Evolutionary conservation across 805 yeast genomes (phyloP), one percentile per base, ranked within the genome.

Genomic region (Kregervanrija fluxuum): DNA sequence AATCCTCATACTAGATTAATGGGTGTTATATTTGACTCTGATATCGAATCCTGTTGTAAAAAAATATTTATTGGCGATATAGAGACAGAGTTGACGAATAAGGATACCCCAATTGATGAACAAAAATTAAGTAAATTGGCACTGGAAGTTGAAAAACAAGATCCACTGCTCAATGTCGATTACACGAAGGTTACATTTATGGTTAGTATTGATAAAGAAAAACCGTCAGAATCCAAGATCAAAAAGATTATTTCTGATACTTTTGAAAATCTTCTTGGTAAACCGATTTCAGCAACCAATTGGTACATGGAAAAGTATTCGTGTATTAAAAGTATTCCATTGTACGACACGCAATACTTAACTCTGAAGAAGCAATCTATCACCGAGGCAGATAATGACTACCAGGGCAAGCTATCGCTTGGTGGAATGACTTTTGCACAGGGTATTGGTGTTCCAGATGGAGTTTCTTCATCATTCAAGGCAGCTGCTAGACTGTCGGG

Each of bases 11-110:
- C 81, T 50, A 69, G 75, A 14, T 64, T 89, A 12, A 67, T 91
- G 30, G 99, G 99, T 3, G 87, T 88, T 5, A 88, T 93, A 14
- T 91, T 83, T 64, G 98, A 91, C 61, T 86, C 96, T 1, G 88
- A 87, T 44, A 77, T 87, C 16, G 93, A 85, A 55, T 73, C 75
- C 13, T 74, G 79, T 41, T 64, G 75, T 14, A 48, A 48, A 14
- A 46, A 44, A 14, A 31, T 61, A 8, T 52, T 62, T 33, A 54
- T 52, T 17, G 45, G 44, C 15, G 57, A 55, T 22, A 54, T 51
- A 4, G 33, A 42, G 14, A 38, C 48, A 9, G 45, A 47, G 5
- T 33, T 57, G 15, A 37, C 51, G 9, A 32, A 37, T n/a, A 16
- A 30, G 8, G 30, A 13, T 8, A 37, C 32, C 9, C 39, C 34